phyloP scores from a whole-genome alignment of 2,329 filamentous ascomycete species.

The Mollisiaceae sp. region DNA sequence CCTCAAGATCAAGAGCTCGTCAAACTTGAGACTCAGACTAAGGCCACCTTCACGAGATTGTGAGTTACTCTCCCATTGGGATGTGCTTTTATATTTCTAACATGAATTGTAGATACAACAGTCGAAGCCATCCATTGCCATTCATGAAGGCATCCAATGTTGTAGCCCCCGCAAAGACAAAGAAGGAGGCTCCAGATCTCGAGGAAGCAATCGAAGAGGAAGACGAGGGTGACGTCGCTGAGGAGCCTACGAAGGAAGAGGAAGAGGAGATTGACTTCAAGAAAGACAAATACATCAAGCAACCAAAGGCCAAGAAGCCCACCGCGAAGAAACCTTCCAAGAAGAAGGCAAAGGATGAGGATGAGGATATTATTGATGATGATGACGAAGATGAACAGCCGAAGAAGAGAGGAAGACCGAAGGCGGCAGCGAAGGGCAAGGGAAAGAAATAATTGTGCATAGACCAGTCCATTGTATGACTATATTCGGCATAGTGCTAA shows the following conservation, averaged over 20 bases:
- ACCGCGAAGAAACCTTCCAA: slow-evolving; percentile 57
- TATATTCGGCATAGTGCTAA: background rate
- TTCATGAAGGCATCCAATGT: slow-evolving; percentile 94
- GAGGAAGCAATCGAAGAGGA: slow-evolving; percentile 96
- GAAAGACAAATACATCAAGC: slow-evolving; percentile 96
- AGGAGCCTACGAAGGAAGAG: slow-evolving; percentile 56
- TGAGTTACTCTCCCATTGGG: slow-evolving; percentile 55
- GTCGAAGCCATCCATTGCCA: slow-evolving; percentile 83
- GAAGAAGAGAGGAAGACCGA: slow-evolving; percentile 36
- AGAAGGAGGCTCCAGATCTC: slow-evolving; percentile 84
- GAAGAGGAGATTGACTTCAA: slow-evolving; percentile 79
- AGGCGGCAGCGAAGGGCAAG: slow-evolving; percentile 36
- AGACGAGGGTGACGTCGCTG: slow-evolving; percentile 67
- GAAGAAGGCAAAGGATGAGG: slow-evolving; percentile 33
- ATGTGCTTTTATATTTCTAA: slow-evolving; percentile 20
- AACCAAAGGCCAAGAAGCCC: slow-evolving; percentile 76
- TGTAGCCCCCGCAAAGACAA: slow-evolving; percentile 69
- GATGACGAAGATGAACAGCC: slow-evolving; percentile 34
- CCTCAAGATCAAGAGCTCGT: slow-evolving; percentile 77
- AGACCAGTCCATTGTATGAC: background rate
- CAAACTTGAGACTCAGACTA: slow-evolving; percentile 83
- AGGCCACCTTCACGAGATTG: slow-evolving; percentile 86
- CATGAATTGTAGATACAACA: slow-evolving; percentile 71
- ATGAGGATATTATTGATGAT: slow-evolving; percentile 36
- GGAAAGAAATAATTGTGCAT: slow-evolving; percentile 34